Conservation (phyloP, 331 rosid genomes). For the Arachis monticola region DNA sequence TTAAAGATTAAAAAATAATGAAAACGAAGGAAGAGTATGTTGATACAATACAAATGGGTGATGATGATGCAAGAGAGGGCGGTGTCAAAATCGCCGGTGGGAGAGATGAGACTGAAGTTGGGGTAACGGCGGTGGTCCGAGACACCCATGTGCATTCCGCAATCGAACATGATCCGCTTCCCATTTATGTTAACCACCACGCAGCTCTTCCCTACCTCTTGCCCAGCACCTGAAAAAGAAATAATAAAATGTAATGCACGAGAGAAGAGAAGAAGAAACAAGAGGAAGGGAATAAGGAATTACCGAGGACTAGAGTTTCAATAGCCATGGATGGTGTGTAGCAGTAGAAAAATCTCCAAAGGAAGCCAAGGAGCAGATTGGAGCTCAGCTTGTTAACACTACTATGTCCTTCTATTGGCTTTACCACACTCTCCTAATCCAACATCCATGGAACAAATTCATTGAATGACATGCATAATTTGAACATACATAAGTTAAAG, state of each 20-base stretch:
- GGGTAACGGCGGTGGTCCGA: constrained; percentile 80
- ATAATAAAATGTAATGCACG: neutral
- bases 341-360: no score
- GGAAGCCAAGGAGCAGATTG: no score
- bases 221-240: constrained; percentile 80
- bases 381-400: no score
- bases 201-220: constrained; percentile 96
- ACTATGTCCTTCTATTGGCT: no score
- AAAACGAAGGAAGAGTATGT: neutral
- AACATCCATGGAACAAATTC: no score
- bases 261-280: neutral
- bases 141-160: constrained; percentile 89
- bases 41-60: constrained; percentile 73
- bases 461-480: no score
- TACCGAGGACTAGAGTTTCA: constrained; percentile 70
- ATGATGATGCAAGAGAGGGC: constrained; percentile 76
- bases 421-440: no score
- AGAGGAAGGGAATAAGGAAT: neutral
- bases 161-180: constrained; percentile 92
- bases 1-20: neutral
- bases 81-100: constrained; percentile 43
- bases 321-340: constrained; percentile 54
- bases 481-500: no score
- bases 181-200: constrained; percentile 82
- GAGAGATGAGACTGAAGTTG: constrained; percentile 66